Base-by-base conservation (phyloP, 2,329 filamentous ascomycete genomes). In the Phialophora expanda region DNA sequence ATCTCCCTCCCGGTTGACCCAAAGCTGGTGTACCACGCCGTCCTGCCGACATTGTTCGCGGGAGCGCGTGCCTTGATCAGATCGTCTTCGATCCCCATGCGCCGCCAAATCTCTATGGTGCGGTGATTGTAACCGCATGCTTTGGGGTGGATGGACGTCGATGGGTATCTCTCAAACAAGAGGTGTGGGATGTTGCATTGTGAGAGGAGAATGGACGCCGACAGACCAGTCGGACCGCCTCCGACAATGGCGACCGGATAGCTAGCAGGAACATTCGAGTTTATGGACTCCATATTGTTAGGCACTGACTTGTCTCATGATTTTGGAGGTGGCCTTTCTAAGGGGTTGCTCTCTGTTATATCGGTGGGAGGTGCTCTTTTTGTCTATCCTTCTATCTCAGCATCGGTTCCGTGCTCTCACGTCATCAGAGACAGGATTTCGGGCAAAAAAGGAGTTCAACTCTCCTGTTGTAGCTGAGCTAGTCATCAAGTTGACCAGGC, bases 121-220 rank as follows among this genome's bases (percentile, higher is more conserved):
- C 76, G 71, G 38, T 75, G 72, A 34, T 78, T 76, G 56, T 76
- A 67, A 3, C 75, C 74, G 44, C 69, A 69, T 20, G 76, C 74
- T 66, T 76, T 76, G 14, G 75, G 76, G 46, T 75, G 73, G 46
- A 77, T 76, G 1, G 76, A 75, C 1, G 75, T 77, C 2, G 66
- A 66, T 1, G 71, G 66, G 53, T 77, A 73, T 7, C 74, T 70
- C 66, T 78, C 76, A 56, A 76, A 74, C 9, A 78, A 65, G 8
- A 74, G 38, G 62, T 75, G 69, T 0, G 67, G 64, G 34, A 78
- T 72, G 8, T 70, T 66, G 14, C 71, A 69, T 4, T 73, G 62
- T 3, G 75, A 75, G 7, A 78, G 71, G 0, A 76, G 62, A 53
- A 78, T 74, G 1, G 76, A 76, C 7, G 70, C 64, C 34, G 70